Base-by-base conservation (phyloP, 257 asterid genomes). In the Plectranthus barbatus region DNA sequence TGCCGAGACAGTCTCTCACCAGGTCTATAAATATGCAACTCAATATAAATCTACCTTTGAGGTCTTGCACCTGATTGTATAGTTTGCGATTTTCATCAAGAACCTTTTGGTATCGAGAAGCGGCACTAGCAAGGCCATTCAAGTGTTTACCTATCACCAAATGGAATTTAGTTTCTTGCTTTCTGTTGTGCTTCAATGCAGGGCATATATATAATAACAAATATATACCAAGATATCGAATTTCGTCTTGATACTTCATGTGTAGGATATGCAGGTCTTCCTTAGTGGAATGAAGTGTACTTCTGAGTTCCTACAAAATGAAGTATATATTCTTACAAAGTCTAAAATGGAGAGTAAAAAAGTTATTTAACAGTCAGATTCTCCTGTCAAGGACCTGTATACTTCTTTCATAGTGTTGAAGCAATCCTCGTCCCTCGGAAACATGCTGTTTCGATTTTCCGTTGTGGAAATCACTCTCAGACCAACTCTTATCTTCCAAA, bases 41-140 rank as follows among this genome's bases (percentile, higher is more conserved):
- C 55, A 63, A 53, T 17, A 65, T 47, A 48, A 47, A 29, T 62
- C 65, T 75, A 91, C 98, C 98, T 91, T 86, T 91, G 67, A 91
- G 91, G 69, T 91, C 98, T 75, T 91, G 98, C 65, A 91, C 95
- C 78, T 77, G 86, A 84, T 91, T 91, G 79, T 91, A 91, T 42
- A 91, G 75, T 75, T 84, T 91, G 58, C 95, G 80, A 39, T 91
- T 91, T 75, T 91, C 98, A 68, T 80, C 91, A 15, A 91, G 77
- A 82, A 88, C 90, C 82, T 74, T 84, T 69, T 81, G 82, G 79
- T 91, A 88, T 59, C 81, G 80, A 48, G 98, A 76, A 76, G 98
- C 94, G 39, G 88, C 83, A 60, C 66, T 69, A 60, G 90, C 85
- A 69, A 91, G 78, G 66, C 81, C 75, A 40, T 48, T 67, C 54